phyloP scores from a whole-genome alignment of 2,329 filamentous ascomycete species.

The Dothistroma pini region DNA sequence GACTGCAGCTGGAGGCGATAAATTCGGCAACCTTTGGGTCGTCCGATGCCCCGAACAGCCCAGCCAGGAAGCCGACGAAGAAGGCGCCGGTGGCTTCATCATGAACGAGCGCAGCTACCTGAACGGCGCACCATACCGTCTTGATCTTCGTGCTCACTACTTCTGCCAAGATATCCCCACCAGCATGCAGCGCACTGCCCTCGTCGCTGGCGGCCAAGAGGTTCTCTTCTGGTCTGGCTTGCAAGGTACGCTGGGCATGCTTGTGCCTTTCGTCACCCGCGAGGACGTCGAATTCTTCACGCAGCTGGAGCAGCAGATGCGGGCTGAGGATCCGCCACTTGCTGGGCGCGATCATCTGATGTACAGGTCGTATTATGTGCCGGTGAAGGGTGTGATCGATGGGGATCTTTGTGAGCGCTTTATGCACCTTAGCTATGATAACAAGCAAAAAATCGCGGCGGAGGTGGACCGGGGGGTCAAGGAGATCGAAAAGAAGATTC shows the following conservation, averaged over 20 bases:
- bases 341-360: slow-evolving; percentile 93
- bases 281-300: slow-evolving; percentile 99
- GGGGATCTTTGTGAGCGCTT: slow-evolving; percentile 95
- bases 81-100: slow-evolving; percentile 85
- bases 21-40: slow-evolving; percentile 95
- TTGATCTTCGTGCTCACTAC: slow-evolving; percentile 82
- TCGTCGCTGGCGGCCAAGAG: slow-evolving; percentile 88
- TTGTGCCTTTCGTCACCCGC: slow-evolving; percentile 85
- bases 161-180: slow-evolving; percentile 91
- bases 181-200: slow-evolving; percentile 79
- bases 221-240: slow-evolving; percentile 90
- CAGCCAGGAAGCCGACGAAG: slow-evolving; percentile 87
- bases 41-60: slow-evolving; percentile 81
- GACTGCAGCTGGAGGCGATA: slow-evolving; percentile 89
- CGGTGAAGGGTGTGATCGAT: slow-evolving; percentile 94
- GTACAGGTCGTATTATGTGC: slow-evolving; percentile 92
- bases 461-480: slow-evolving; percentile 86
- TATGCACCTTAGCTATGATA: slow-evolving; percentile 75
- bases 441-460: slow-evolving; percentile 91
- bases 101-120: slow-evolving; percentile 86
- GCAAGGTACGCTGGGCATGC: slow-evolving; percentile 88
- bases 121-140: slow-evolving; percentile 78
- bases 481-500: slow-evolving; percentile 93
- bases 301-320: slow-evolving; percentile 81
- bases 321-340: slow-evolving; percentile 79